Percentiles rank a stretch among this genome's conserved stretches.
Conservation (phyloP, 495 filamentous ascomycete genomes). For the Astrothelium macrocarpum region DNA sequence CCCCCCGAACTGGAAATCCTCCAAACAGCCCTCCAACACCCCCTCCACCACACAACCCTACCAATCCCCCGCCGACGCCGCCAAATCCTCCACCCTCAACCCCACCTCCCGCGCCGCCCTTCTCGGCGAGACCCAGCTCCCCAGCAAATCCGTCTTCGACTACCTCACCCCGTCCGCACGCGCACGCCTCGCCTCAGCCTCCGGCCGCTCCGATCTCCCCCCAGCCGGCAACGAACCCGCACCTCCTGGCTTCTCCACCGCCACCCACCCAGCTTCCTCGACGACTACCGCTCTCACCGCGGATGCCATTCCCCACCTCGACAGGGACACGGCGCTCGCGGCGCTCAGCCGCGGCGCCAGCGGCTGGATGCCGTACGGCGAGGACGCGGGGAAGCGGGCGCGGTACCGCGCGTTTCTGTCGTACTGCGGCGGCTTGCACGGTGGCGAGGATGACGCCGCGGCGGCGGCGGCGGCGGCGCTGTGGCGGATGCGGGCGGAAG, state of each 20-base stretch:
- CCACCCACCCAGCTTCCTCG: slow-evolving; percentile 42
- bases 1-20: slow-evolving; percentile 67
- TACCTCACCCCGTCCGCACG: slow-evolving; percentile 76
- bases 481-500: slow-evolving; percentile 37
- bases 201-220: slow-evolving; percentile 68
- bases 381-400: slow-evolving; percentile 64
- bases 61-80: slow-evolving; percentile 62
- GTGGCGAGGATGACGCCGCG: slow-evolving; percentile 45
- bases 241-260: slow-evolving; percentile 44
- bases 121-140: slow-evolving; percentile 71
- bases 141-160: slow-evolving; percentile 92
- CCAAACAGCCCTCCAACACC: slow-evolving; percentile 40
- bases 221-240: slow-evolving; percentile 62
- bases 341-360: slow-evolving; percentile 64
- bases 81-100: slow-evolving; percentile 65
- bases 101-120: slow-evolving; percentile 71
- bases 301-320: slow-evolving; percentile 63
- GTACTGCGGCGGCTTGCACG: slow-evolving; percentile 59
- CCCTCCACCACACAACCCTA: slow-evolving; percentile 35
- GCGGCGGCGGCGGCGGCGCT: too few species aligned
- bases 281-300: slow-evolving; percentile 50
- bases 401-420: slow-evolving; percentile 79
- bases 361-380: slow-evolving; percentile 76
- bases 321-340: slow-evolving; percentile 60
- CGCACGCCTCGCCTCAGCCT: slow-evolving; percentile 62